Percentiles rank a stretch among this genome's conserved stretches.
phyloP scores from a whole-genome alignment of 164 flowering plant species.

The Litsea cubeba region DNA sequence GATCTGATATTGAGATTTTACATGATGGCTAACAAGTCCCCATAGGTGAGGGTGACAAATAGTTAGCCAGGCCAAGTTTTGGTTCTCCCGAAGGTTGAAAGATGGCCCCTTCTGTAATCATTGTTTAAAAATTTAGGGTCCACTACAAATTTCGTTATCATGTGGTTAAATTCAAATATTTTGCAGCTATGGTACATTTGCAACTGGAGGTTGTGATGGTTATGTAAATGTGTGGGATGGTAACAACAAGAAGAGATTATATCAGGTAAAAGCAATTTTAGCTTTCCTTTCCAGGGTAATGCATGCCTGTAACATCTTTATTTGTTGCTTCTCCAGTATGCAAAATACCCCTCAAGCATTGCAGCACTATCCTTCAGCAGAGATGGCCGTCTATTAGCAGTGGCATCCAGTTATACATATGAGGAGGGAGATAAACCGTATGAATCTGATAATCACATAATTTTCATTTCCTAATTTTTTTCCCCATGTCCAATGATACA shows the following conservation, averaged over 20 bases:
- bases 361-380: constrained; percentile 94
- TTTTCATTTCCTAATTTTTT: neutral
- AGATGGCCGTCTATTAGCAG: constrained; percentile 91
- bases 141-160: neutral
- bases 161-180: neutral
- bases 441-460: constrained; percentile 14
- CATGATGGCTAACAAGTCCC: neutral
- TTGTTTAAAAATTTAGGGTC: too few species aligned
- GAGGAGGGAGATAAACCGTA: constrained; percentile 97
- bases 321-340: constrained; percentile 39
- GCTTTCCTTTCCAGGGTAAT: neutral
- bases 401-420: constrained; percentile 91
- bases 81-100: too few species aligned
- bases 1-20: too few species aligned
- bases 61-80: too few species aligned
- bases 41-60: too few species aligned
- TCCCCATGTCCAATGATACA: neutral
- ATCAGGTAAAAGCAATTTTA: constrained; percentile 53
- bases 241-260: constrained; percentile 92
- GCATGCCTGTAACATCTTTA: neutral
- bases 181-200: constrained; percentile 89
- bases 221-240: constrained; percentile 33
- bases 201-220: constrained; percentile 72
- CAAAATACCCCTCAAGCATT: constrained; percentile 83
- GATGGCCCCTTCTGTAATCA: too few species aligned